Percentiles rank a stretch among this genome's conserved stretches.
Evolutionary conservation across 176 grass and related monocot genomes (phyloP).

Genomic region (Alloteropsis semialata): DNA sequence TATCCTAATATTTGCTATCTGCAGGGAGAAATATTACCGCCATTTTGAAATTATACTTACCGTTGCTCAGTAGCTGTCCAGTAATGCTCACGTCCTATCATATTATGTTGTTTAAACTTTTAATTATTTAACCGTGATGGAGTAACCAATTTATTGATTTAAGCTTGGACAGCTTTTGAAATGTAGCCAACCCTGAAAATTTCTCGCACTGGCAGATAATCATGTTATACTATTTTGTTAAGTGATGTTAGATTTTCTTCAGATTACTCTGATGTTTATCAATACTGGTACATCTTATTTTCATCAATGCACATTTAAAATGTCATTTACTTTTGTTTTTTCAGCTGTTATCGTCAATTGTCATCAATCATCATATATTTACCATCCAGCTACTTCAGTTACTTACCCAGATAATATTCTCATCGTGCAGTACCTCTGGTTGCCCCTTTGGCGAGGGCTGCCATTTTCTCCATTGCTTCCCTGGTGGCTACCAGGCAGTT

Average conservation of each 20-base stretch:
- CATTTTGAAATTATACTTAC: conserved; percentile 3
- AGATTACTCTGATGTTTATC: neutral
- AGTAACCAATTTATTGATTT: too few species aligned
- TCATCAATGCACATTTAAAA: neutral
- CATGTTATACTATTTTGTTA: neutral
- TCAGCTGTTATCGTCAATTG: neutral
- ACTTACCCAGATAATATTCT: conserved; percentile 28
- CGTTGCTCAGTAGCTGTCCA: neutral
- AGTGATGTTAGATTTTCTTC: neutral
- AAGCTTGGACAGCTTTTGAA: neutral
- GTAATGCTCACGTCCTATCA: neutral
- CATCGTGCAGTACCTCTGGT: conserved; percentile 56
- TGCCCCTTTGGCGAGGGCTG: conserved; percentile 84
- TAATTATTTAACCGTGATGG: neutral
- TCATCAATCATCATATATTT: neutral
- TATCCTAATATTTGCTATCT: conserved; percentile 12
- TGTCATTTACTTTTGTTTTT: neutral
- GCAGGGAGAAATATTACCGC: neutral
- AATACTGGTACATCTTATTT: neutral
- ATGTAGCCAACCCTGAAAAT: neutral
- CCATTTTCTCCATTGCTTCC: conserved; percentile 82
- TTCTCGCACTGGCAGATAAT: neutral
- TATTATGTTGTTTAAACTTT: neutral
- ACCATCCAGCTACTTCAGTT: neutral
- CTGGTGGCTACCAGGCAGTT: conserved; percentile 61